Evolutionary conservation across 495 filamentous ascomycete species (phyloP), one percentile per base, ranked within the genome.

Genomic region (Aspergillus coremiiformis): DNA sequence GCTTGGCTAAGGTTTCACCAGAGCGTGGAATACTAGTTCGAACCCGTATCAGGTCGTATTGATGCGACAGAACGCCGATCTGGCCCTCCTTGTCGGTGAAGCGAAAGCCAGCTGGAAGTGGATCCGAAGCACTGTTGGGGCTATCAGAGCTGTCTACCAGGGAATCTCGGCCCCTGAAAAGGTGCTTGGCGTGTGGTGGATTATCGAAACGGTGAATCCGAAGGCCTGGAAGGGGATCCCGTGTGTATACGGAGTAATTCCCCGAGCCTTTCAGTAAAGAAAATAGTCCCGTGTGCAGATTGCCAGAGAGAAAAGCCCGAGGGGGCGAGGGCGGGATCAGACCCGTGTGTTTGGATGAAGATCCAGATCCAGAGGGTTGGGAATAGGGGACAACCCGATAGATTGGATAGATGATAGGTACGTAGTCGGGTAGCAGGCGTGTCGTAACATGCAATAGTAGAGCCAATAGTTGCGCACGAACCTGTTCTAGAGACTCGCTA

Each of bases 1-100:
- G 60, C 2, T 21, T 59, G 8, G 58, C 42, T 42, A 76, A 58
- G 44, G 65, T 66, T 39, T 50, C 42, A 44, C 44, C 54, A 0
- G 67, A 63, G 0, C 72, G 54, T 5, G 67, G 70, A 29, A 76
- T 72, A 55, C 66, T 49, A 19, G 72, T 74, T 4, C 72, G 61
- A 49, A 60, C 63, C 44, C 62, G 59, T 39, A 74, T 69, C n/a
- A 74, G 60, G 30, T 66, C 58, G n/a, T 69, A 46, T 41, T 75
- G 67, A 22, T 44, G 29, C 0, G 54, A 39, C 7, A 55, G 52
- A 7, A 75, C 55, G 1, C 68, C 65, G 2, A 22, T 17, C 3
- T 47, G 45, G 1, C 71, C 71, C 0, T 21, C 11, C 2, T 47
- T 51, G 52, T 68, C 58, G 15, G 48, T 39, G 53, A 60, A 73